Evolutionary conservation across 129 eudicot species (phyloP).

Genomic region (Artemisia argyi): DNA sequence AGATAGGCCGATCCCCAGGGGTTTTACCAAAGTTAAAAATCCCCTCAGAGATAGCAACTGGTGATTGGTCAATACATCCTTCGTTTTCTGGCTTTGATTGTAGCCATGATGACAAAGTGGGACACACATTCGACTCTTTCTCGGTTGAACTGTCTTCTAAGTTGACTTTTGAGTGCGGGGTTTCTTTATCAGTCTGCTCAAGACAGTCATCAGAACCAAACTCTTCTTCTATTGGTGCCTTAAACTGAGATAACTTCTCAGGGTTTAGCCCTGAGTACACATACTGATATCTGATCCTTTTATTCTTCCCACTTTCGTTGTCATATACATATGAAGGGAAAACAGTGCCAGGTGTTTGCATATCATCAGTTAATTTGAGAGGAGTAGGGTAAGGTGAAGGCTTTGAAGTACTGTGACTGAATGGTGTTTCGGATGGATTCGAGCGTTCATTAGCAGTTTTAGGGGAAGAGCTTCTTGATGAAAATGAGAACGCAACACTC

Average conservation of each 20-base stretch:
- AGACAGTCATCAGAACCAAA: conserved; percentile 8
- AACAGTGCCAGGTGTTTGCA: conserved; percentile 96
- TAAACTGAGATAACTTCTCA: conserved; percentile 33
- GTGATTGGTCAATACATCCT: conserved; percentile 18
- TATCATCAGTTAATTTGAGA: conserved; percentile 61
- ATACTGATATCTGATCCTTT: conserved; percentile 70
- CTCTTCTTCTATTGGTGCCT: conserved; percentile 38
- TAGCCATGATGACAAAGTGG: conserved; percentile 58
- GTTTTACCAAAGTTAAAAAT: conserved; percentile 37
- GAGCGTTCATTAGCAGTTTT: conserved; percentile 31
- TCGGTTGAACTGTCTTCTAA: conserved; percentile 22
- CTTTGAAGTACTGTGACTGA: conserved; percentile 33
- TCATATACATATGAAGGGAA: conserved; percentile 49
- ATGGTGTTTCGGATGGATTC: conserved; percentile 33
- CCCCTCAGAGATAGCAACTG: conserved; percentile 22
- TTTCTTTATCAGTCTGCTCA: conserved; percentile 31
- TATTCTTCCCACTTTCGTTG: conserved; percentile 43
- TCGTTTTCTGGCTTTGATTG: conserved; percentile 37
- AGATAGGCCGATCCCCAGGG: conserved; percentile 60
- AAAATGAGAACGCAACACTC: conserved; percentile 39
- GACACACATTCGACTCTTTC: conserved; percentile 39
- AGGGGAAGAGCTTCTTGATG: conserved; percentile 46
- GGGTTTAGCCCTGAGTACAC: conserved; percentile 56
- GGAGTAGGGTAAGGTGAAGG: conserved; percentile 89
- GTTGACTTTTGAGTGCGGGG: conserved; percentile 31